Percentiles rank a stretch among this genome's conserved stretches.
phyloP scores from a whole-genome alignment of 805 yeast species.

The Zygosaccharomyces gambellarensis region DNA sequence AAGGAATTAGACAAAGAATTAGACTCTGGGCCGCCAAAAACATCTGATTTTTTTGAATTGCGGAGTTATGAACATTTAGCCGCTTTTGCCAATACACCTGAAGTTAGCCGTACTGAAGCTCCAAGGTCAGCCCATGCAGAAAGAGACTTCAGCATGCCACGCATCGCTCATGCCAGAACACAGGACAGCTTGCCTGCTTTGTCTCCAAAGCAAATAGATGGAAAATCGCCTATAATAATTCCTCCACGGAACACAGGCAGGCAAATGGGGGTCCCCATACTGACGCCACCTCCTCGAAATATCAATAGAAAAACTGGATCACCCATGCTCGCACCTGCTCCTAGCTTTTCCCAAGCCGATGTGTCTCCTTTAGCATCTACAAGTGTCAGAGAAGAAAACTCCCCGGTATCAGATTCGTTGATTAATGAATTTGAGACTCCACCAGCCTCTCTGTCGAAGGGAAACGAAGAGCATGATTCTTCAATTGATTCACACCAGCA shows the following conservation, averaged over 20 bases:
- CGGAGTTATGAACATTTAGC: conserved; percentile 5
- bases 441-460: neutral
- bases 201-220: neutral
- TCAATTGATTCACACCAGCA: neutral
- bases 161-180: neutral
- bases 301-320: neutral
- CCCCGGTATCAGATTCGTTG: neutral
- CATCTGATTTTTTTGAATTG: neutral
- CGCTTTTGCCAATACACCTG: neutral
- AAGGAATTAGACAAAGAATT: neutral
- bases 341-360: neutral
- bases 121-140: neutral
- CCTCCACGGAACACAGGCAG: conserved; percentile 1
- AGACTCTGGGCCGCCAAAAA: neutral
- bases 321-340: neutral
- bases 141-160: neutral
- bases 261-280: neutral
- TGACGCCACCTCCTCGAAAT: conserved; percentile 1
- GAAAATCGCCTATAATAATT: neutral
- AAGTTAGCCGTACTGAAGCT: neutral
- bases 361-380: neutral
- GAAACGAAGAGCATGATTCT: neutral
- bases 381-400: neutral
- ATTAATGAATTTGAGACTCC: conserved; percentile 1
- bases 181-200: neutral